Conservation (phyloP, 768 basidiomycete species). For the Coprinopsis cinerea region DNA sequence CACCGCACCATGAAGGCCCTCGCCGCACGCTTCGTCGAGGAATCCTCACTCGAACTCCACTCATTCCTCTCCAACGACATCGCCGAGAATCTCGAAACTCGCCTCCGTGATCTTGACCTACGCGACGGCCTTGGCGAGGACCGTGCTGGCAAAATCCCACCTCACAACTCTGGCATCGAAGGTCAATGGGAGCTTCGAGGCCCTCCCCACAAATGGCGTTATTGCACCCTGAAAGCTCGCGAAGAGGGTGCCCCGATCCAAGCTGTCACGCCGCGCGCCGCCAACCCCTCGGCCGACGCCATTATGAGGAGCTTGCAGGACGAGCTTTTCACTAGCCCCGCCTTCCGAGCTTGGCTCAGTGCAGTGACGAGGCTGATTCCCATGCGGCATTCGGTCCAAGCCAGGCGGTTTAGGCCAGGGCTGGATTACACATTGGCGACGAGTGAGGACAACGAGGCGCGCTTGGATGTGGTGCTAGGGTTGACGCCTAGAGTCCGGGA, state of each 20-base stretch:
- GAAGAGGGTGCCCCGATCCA: slow-evolving; percentile 31
- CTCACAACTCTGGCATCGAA: slow-evolving; percentile 57
- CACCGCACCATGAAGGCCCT: slow-evolving; percentile 75
- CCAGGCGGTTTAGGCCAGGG: slow-evolving; percentile 85
- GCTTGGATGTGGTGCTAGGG: slow-evolving; percentile 82
- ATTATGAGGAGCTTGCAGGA: slow-evolving; percentile 67
- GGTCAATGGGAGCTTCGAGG: slow-evolving; percentile 65
- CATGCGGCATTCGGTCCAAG: slow-evolving; percentile 66
- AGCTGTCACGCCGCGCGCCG: slow-evolving; percentile 47
- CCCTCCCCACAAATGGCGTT: slow-evolving; percentile 94
- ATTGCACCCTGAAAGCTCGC: slow-evolving; percentile 57
- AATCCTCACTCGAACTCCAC: slow-evolving; percentile 86
- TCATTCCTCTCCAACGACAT: slow-evolving; percentile 73
- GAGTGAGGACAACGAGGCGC: slow-evolving; percentile 72
- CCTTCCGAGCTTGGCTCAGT: slow-evolving; percentile 90
- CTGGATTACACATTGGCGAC: slow-evolving; percentile 94
- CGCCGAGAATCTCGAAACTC: slow-evolving; percentile 58
- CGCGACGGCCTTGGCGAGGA: slow-evolving; percentile 55
- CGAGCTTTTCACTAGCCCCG: slow-evolving; percentile 67
- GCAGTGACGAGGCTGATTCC: slow-evolving; percentile 69
- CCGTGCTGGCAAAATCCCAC: slow-evolving; percentile 51
- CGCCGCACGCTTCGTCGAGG: slow-evolving; percentile 72
- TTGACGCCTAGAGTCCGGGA: slow-evolving; percentile 60
- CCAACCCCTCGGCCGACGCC: slow-evolving; percentile 47
- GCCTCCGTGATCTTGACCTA: slow-evolving; percentile 58